Conservation (phyloP, 768 basidiomycete genomes). For the Agaricus blazei region DNA sequence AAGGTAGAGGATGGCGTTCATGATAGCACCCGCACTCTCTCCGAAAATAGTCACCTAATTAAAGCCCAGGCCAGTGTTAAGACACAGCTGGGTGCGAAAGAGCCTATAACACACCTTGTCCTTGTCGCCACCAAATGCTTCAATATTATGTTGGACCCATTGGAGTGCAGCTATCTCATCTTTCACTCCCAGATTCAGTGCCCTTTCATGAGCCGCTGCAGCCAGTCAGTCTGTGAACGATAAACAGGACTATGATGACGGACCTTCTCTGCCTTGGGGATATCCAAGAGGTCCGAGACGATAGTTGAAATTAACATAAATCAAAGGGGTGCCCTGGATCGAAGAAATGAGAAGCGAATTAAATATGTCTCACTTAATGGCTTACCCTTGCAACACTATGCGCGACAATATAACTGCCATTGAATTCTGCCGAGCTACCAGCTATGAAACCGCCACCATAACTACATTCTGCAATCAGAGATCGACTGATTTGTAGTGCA, state of each 20-base stretch:
- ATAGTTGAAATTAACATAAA: slow-evolving; percentile 35
- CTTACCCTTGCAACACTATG: slow-evolving; percentile 32
- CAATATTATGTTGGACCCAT: slow-evolving; percentile 60
- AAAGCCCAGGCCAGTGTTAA: no score
- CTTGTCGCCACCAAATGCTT: slow-evolving; percentile 52
- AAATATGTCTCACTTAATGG: background rate
- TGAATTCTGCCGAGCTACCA: slow-evolving; percentile 23
- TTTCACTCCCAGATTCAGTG: slow-evolving; percentile 40
- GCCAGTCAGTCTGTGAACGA: background rate
- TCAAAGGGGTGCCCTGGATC: slow-evolving; percentile 35
- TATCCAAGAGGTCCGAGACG: slow-evolving; percentile 44
- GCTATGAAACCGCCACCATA: slow-evolving; percentile 29
- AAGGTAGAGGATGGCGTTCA: slow-evolving; percentile 33
- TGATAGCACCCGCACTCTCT: slow-evolving; percentile 51
- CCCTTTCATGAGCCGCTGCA: slow-evolving; percentile 28
- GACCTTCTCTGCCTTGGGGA: slow-evolving; percentile 33
- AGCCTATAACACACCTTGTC: slow-evolving; percentile 14
- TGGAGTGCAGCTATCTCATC: slow-evolving; percentile 40
- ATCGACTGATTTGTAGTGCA: background rate
- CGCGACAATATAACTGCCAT: slow-evolving; percentile 29
- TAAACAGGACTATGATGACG: background rate
- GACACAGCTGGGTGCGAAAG: background rate
- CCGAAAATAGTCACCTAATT: slow-evolving; percentile 49
- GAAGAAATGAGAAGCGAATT: background rate
- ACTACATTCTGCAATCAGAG: slow-evolving; percentile 11